Base-by-base conservation (phyloP, 805 yeast species). In the Yamadazyma nakazawae region DNA sequence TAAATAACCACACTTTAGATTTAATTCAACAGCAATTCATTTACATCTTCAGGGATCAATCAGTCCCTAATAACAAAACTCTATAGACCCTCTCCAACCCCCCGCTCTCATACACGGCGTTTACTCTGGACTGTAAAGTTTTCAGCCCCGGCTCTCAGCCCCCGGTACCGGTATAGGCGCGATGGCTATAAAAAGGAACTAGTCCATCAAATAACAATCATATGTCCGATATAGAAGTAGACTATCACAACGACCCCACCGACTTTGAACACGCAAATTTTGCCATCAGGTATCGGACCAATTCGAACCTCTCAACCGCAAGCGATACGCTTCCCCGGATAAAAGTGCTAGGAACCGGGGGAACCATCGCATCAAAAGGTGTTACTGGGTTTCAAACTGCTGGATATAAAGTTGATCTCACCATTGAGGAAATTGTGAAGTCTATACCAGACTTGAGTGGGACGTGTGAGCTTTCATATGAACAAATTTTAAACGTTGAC, bases 401-500 rank as follows among this genome's bases (percentile, higher is more conserved):
- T 1, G 77, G 77, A 1, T 72, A 72, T 50, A 58, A 68, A 48
- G 76, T 72, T 5, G 76, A 71, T 52, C 56, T 72, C 47, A 66
- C 65, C 4, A 69, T 69, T 43, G 79, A 79, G 50, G 82, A 79
- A 46, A 61, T 79, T 54, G 61, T 81, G 38, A 66, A 67, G 14
- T 66, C 77, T 11, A 79, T 82, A 40, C 87, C 87, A 3, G 83
- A 79, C 52, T 68, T 82, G 32, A 68, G 79, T 0, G 58, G 64
- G 10, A 70, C 79, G 6, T 81, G 85, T 55, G 76, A 74, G 49
- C 67, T 82, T 48, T 80, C 77, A 52, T 82, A 79, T 58, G 85
- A 81, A 61, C 87, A 82, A 55, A 68, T 82, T 36, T 73, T 80
- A 52, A 82, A 82, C 54, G 64, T 81, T 14, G 87, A 81, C 52